Base-by-base conservation (phyloP, 768 basidiomycete species). In the Mycena latifolia region DNA sequence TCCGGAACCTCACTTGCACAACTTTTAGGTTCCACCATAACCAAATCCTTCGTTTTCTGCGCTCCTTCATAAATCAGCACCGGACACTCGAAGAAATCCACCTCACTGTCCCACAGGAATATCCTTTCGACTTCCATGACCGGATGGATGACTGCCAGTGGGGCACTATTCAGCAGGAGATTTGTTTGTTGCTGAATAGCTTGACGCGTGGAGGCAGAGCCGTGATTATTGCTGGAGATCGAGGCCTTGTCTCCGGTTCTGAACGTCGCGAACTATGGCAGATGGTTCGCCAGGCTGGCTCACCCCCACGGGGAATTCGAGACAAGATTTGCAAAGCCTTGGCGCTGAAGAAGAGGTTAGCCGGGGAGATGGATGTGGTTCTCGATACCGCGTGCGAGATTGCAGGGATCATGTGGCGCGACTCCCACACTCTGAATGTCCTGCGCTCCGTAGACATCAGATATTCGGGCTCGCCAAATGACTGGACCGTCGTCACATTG, bases 401-500 rank as follows among this genome's bases (percentile, higher is more conserved):
- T 6, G 17, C 28, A 6, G 51, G 61, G 1, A 27, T 54, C 6
- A 31, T 24, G 14, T 12, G 5, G 5, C 55, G 47, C 62, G 47
- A 63, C 17, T 46, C 41, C 31, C 35, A 63, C 17, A 25, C 25
- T 1, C 55, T 67, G 5, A 50, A 62, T 33, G 3, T 0, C 0
- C 24, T 67, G 33, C 51, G 27, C 0, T 53, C 50, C 17, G 2
- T 67, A 28, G 27, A 53, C 28, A 48, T 67, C n/a, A 27, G 20
- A 12, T 55, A 67, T 31, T 14, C 54, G 6, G 12, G 20, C 35
- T 33, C 37, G 6, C 25, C 52, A 2, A 37, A 8, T 6, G 28
- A 37, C 2, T 67, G 66, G 66, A 45, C 61, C 11, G 15, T 63
- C 25, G 33, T 63, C 10, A 43, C 59, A 1, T 41, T 67, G 37